Base-by-base conservation (phyloP, 371 early-diverging fungal species). In the Zychaea mexicana region DNA sequence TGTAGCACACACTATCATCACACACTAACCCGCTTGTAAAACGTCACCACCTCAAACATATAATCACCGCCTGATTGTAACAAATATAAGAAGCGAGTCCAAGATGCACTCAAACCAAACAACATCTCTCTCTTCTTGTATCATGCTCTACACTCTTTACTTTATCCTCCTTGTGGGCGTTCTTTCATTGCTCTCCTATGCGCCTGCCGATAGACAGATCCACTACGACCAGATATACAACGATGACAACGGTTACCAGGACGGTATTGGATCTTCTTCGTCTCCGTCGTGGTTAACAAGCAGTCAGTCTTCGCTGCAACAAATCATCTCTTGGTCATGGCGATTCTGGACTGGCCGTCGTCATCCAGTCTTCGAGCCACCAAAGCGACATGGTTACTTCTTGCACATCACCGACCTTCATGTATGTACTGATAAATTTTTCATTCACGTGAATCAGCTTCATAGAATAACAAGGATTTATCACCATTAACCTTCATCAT, bases 321-420 rank as follows among this genome's bases (percentile, higher is more conserved):
- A 64, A 21, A 36, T 64, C 22, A 26, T 64, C 19, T 46, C 47
- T n/a, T 64, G 64, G 64, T 47, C 49, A 17, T 64, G 64, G 64
- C 56, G 57, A 30, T 47, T 33, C 21, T 56, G 56, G 64, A 61
- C 62, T 24, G 62, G 62, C 6, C 47, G 32, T 32, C 49, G 39
- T 42, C 64, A 55, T 45, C 64, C 62, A 17, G 32, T 61, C 27
- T 61, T 61, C 53, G 62, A 55, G 30, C 45, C 12, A 32, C 57
- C 46, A 9, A 64, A 60, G 52, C 66, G 59, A 38, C 61, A 72
- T 61, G 88, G 88, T 0, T 77, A 78, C 45, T 92, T 88, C 65
- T 68, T 92, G 33, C 92, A 92, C 62, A 90, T 92, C n/a, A 92
- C 90, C 2, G 92, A 92, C 59, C 76, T 92, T 62, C 92, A 92